Conservation (phyloP, 768 basidiomycete genomes). For the Lentinula detonsa region DNA sequence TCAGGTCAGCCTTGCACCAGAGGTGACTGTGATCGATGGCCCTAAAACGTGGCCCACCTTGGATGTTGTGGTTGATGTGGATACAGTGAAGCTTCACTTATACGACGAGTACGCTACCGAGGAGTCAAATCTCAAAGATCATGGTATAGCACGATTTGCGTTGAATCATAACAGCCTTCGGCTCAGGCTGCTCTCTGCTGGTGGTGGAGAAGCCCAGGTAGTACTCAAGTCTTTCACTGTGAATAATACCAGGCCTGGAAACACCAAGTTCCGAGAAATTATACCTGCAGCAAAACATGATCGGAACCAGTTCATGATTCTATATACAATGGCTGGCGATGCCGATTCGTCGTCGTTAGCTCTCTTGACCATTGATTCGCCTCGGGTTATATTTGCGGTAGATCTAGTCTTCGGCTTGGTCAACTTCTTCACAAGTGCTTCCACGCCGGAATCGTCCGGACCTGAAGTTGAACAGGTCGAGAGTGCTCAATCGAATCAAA, state of each 20-base stretch:
- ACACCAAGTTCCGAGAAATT: constrained; percentile 87
- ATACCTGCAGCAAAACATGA: constrained; percentile 88
- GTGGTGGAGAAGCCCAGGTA: constrained; percentile 82
- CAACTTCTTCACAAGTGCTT: constrained; percentile 71
- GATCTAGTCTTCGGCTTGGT: constrained; percentile 89
- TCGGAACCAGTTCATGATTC: constrained; percentile 88
- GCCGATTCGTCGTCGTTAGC: constrained; percentile 53
- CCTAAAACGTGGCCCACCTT: constrained; percentile 53
- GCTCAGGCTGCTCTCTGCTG: constrained; percentile 76
- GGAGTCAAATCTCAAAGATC: constrained; percentile 55
- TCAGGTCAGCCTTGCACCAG: constrained; percentile 49
- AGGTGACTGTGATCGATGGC: constrained; percentile 32
- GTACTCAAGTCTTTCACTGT: constrained; percentile 89
- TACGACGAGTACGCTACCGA: constrained; percentile 65
- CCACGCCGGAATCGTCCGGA: constrained; percentile 15
- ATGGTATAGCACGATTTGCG: constrained; percentile 83
- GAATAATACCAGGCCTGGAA: constrained; percentile 78
- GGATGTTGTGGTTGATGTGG: constrained; percentile 68
- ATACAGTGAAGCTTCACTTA: constrained; percentile 75
- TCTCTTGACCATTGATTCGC: constrained; percentile 87
- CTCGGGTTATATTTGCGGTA: constrained; percentile 85
- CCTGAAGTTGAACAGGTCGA: constrained; percentile 9
- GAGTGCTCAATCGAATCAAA: constrained; percentile 6
- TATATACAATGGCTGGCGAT: constrained; percentile 76
- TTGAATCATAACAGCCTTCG: constrained; percentile 75